These are phyloP conservation scores for Abrus pulchellus DNA, from an alignment of 306 rosid species.

Conservation along the genomic window DNA sequence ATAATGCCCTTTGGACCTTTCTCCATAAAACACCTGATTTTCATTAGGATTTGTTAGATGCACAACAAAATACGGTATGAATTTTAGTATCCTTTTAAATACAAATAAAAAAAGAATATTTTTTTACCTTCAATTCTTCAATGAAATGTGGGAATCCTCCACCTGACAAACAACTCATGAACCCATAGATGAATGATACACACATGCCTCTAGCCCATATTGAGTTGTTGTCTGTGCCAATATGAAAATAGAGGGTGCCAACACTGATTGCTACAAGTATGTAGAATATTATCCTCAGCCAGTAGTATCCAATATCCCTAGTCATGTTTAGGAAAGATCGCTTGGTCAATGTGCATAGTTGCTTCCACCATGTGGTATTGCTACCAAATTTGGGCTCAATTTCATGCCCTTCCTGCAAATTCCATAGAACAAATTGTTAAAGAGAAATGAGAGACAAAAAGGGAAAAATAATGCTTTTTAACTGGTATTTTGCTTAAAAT, in stretches of 20 bases:
- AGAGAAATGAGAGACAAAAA: background rate
- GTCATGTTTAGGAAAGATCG: slow-evolving; percentile 77
- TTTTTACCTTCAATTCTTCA: slow-evolving; percentile 82
- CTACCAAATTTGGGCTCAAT: slow-evolving; percentile 50
- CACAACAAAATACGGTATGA: background rate
- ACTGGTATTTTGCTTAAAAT: background rate
- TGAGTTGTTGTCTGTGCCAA: slow-evolving; percentile 60
- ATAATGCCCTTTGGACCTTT: slow-evolving; percentile 63
- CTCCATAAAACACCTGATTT: slow-evolving; percentile 57
- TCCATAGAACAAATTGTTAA: slow-evolving; percentile 9
- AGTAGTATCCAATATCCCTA: slow-evolving; percentile 80
- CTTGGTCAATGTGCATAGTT: slow-evolving; percentile 64
- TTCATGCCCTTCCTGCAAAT: slow-evolving; percentile 65
- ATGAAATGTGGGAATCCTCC: slow-evolving; percentile 88
- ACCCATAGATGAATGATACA: slow-evolving; percentile 69
- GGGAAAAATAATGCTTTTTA: background rate
- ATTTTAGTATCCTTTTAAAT: background rate
- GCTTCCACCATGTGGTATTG: slow-evolving; percentile 66
- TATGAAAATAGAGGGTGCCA: slow-evolving; percentile 63
- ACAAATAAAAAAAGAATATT: background rate
- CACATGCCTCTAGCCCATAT: slow-evolving; percentile 72
- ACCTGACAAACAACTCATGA: slow-evolving; percentile 70
- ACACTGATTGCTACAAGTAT: slow-evolving; percentile 51
- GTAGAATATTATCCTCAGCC: slow-evolving; percentile 71
- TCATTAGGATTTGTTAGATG: slow-evolving; percentile 18